These are phyloP conservation scores for Allium sativum DNA, from an alignment of 106 monocot species.

Conservation along the genomic window DNA sequence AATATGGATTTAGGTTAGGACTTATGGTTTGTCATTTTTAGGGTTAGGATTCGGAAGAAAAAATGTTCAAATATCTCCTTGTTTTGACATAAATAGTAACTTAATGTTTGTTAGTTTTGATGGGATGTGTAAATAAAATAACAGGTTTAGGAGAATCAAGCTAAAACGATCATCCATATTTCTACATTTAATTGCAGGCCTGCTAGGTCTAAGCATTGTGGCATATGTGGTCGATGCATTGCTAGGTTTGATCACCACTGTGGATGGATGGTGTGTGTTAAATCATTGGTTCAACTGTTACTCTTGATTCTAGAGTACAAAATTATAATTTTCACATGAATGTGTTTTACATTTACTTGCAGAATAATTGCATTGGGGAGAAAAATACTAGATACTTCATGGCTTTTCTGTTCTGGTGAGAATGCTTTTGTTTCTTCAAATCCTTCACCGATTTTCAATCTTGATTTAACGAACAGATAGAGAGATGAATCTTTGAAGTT, in stretches of 20 bases:
- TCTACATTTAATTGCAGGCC: slow-evolving; percentile 50
- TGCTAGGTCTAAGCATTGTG: slow-evolving; percentile 94
- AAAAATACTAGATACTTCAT: slow-evolving; percentile 87
- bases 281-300: no score
- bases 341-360: slow-evolving; percentile 21
- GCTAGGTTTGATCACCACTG: slow-evolving; percentile 96
- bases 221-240: slow-evolving; percentile 88
- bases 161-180: no score
- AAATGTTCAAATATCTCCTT: no score
- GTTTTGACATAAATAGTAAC: no score
- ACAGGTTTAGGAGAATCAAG: no score
- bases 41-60: no score
- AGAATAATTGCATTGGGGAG: slow-evolving; percentile 99
- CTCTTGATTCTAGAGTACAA: neutral
- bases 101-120: no score
- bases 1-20: no score
- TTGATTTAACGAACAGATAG: neutral
- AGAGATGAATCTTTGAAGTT: no score
- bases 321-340: neutral
- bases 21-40: no score
- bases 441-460: neutral
- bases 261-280: slow-evolving; percentile 74
- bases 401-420: slow-evolving; percentile 90
- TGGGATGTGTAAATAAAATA: no score
- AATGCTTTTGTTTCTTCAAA: neutral